Evolutionary conservation across 495 filamentous ascomycete species (phyloP).

Genomic region (Podospora appendiculata): DNA sequence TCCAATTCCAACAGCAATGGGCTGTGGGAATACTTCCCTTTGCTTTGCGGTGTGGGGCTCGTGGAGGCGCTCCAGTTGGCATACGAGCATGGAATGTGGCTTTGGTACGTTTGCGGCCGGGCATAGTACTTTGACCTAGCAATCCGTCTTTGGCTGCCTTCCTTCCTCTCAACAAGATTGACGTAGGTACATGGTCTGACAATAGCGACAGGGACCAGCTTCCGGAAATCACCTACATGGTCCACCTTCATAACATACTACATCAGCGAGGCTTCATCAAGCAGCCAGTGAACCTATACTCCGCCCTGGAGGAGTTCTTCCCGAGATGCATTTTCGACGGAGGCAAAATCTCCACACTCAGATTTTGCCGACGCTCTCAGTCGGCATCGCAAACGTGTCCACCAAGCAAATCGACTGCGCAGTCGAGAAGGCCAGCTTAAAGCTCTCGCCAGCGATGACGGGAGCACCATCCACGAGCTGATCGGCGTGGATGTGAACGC

Average conservation of each 20-base stretch:
- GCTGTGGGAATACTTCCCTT: slow-evolving; percentile 44
- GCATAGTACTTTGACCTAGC: too few relatives aligned
- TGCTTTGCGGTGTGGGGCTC: slow-evolving; percentile 39
- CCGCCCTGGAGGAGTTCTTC: neutral
- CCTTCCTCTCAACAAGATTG: neutral
- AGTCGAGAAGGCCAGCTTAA: neutral
- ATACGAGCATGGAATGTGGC: slow-evolving; percentile 21
- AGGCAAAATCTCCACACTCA: slow-evolving; percentile 22
- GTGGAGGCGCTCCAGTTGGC: slow-evolving; percentile 29
- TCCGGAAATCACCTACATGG: neutral
- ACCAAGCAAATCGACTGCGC: neutral
- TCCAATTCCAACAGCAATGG: slow-evolving; percentile 34
- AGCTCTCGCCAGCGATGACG: neutral
- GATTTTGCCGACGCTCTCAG: slow-evolving; percentile 16
- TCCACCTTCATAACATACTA: slow-evolving; percentile 42
- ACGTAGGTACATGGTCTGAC: neutral
- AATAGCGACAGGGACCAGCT: neutral
- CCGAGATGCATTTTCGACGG: slow-evolving; percentile 16
- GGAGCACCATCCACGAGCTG: slow-evolving; percentile 1
- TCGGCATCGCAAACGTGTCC: neutral
- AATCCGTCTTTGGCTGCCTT: neutral
- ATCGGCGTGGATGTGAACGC: slow-evolving; percentile 6
- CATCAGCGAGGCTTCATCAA: slow-evolving; percentile 28
- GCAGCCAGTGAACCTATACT: slow-evolving; percentile 15
- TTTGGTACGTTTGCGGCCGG: slow-evolving; percentile 31